These are phyloP conservation scores for Pseudogymnoascus sp. DNA, from an alignment of 2,329 filamentous ascomycete species.

Conservation along the genomic window DNA sequence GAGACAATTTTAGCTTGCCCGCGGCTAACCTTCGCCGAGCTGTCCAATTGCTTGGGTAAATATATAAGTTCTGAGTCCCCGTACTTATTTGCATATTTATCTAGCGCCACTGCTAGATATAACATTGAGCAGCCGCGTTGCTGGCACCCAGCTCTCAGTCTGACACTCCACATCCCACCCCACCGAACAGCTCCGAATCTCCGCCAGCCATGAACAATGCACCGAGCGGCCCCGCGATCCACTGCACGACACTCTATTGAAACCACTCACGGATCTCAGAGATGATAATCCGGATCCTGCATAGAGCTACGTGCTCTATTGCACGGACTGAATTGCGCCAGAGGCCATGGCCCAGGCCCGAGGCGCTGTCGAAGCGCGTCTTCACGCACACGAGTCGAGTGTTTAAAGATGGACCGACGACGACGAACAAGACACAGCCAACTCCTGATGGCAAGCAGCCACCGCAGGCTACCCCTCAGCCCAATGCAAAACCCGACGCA, in stretches of 20 bases:
- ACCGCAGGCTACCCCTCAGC: slow-evolving; percentile 17
- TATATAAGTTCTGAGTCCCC: neutral
- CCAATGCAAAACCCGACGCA: slow-evolving; percentile 20
- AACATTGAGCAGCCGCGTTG: neutral
- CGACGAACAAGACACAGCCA: slow-evolving; percentile 14
- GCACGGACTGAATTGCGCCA: slow-evolving; percentile 19
- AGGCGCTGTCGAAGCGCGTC: slow-evolving; percentile 20
- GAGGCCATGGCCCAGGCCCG: slow-evolving; percentile 19
- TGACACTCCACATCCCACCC: neutral
- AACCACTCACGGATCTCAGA: neutral
- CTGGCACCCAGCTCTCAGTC: neutral
- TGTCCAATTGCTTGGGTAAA: neutral
- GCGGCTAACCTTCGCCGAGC: neutral
- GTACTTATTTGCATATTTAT: neutral
- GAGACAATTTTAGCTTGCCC: slow-evolving; percentile 26
- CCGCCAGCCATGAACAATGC: neutral
- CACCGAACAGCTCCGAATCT: slow-evolving; percentile 8
- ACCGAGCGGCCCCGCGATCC: neutral
- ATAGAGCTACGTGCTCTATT: slow-evolving; percentile 23
- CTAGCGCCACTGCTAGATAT: neutral
- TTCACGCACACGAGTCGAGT: slow-evolving; percentile 23
- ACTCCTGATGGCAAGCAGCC: slow-evolving; percentile 19
- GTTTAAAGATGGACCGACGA: slow-evolving; percentile 17
- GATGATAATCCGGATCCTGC: slow-evolving; percentile 25
- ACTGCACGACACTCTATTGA: neutral